Conservation (phyloP, 306 rosid species). For the Pyrus pyrifolia region DNA sequence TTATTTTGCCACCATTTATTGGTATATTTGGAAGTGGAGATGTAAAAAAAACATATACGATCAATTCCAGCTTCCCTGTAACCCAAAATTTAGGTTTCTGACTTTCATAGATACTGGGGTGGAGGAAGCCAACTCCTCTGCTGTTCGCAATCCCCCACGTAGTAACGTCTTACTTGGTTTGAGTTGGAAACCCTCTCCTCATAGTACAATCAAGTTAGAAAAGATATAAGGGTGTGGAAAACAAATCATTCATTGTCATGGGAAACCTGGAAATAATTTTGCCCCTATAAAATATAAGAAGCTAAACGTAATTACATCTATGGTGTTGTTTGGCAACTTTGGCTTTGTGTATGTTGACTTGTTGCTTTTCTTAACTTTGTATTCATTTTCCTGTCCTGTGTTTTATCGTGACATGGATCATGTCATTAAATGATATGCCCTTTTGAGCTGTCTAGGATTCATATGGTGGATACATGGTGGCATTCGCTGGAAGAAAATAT, state of each 20-base stretch:
- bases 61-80: neutral
- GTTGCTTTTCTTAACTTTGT: neutral
- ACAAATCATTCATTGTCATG: neutral
- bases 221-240: neutral
- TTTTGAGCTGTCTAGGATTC: constrained; percentile 31
- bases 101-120: neutral
- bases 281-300: neutral
- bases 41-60: neutral
- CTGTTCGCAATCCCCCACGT: neutral
- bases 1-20: neutral
- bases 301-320: neutral
- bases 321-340: neutral
- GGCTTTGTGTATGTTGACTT: neutral
- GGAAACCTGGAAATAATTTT: neutral
- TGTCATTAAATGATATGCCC: neutral
- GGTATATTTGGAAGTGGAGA: neutral
- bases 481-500: constrained; percentile 58
- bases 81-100: neutral
- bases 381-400: neutral
- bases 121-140: neutral
- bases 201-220: neutral
- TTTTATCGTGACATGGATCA: neutral
- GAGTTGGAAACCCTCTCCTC: neutral
- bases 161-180: neutral
- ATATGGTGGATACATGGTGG: constrained; percentile 70